Percentiles rank a stretch among this genome's conserved stretches.
phyloP scores from a whole-genome alignment of 2,329 filamentous ascomycete genomes.

The Claviceps africana region DNA sequence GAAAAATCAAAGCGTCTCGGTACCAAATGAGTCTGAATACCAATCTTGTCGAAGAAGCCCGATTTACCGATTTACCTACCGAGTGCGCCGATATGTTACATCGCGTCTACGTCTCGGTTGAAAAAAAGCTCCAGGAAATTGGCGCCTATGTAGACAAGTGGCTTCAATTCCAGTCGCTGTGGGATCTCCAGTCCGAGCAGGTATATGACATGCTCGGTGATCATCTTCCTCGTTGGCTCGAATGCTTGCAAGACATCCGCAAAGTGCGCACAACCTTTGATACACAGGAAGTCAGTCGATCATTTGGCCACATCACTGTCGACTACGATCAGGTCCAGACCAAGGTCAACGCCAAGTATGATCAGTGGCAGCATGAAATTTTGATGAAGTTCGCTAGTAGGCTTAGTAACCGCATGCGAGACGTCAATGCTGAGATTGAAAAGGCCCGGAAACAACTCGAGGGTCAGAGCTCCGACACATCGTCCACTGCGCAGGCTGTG shows the following conservation, averaged over 20 bases:
- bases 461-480: conserved; percentile 79
- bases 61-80: conserved; percentile 74
- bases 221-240: conserved; percentile 82
- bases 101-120: conserved; percentile 69
- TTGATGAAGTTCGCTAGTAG: conserved; percentile 83
- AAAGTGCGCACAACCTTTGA: conserved; percentile 95
- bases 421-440: conserved; percentile 83
- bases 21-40: conserved; percentile 81
- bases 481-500: conserved; percentile 91
- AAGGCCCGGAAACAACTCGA: conserved; percentile 84
- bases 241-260: conserved; percentile 90
- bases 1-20: conserved; percentile 85
- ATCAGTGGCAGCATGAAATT: conserved; percentile 98
- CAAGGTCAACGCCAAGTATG: conserved; percentile 97
- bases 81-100: conserved; percentile 68
- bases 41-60: conserved; percentile 46
- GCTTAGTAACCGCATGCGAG: conserved; percentile 78
- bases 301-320: conserved; percentile 87
- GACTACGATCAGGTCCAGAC: conserved; percentile 98
- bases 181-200: conserved; percentile 92
- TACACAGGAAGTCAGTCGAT: conserved; percentile 82
- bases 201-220: conserved; percentile 88
- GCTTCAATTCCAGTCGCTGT: conserved; percentile 95
- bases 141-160: conserved; percentile 88
- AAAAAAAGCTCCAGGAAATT: conserved; percentile 68